Evolutionary conservation across 2,329 filamentous ascomycete genomes (phyloP).

Genomic region (Aspergillus pseudoviridinutans): DNA sequence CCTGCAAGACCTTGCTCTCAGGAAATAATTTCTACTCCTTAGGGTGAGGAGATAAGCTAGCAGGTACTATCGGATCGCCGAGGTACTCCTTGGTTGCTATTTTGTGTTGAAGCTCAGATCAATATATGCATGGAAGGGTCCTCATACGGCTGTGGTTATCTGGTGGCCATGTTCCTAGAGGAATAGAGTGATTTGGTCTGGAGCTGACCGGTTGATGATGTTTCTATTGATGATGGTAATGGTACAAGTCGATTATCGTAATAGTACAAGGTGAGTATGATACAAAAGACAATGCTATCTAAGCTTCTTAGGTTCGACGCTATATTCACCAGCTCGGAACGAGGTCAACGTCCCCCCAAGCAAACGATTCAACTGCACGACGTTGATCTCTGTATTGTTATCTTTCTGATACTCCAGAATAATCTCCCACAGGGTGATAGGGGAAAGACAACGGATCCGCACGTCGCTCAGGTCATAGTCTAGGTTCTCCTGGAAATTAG

Average conservation of each 20-base stretch:
- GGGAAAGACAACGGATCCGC: constrained; percentile 27
- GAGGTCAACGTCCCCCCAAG: constrained; percentile 29
- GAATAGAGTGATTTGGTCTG: no score
- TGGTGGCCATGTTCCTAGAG: no score
- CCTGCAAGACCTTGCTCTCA: no score
- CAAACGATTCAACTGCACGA: constrained; percentile 21
- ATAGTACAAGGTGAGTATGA: neutral
- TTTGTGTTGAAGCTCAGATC: no score
- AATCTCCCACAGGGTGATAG: constrained; percentile 32
- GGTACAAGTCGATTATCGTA: neutral
- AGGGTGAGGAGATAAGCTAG: no score
- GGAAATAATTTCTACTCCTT: no score
- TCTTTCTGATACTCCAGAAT: constrained; percentile 33
- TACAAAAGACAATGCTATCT: neutral
- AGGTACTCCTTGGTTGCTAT: no score
- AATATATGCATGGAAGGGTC: no score
- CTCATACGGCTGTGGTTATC: no score
- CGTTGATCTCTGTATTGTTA: constrained; percentile 17
- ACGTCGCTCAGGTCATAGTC: constrained; percentile 32
- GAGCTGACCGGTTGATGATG: neutral
- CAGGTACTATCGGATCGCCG: no score
- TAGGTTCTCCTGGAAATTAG: constrained; percentile 27
- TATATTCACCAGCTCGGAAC: constrained; percentile 17
- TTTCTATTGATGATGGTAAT: no score
- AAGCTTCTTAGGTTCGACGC: neutral